These are phyloP conservation scores for Combretum micranthum DNA, from an alignment of 345 rosid genomes.

Conservation along the genomic window DNA sequence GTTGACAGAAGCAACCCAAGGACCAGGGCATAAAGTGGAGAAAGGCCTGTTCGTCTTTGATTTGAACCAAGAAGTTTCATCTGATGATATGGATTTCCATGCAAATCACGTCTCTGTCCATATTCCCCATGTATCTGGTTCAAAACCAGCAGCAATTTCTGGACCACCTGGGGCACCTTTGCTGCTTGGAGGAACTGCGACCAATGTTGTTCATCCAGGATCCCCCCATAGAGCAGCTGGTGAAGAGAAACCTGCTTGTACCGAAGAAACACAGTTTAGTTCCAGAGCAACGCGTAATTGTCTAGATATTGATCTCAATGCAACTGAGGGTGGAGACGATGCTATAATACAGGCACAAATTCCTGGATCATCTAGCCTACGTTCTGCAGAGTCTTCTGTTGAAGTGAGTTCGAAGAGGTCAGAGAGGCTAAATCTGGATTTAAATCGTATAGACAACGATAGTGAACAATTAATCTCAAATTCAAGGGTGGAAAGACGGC, in stretches of 20 bases:
- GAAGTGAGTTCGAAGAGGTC: slow-evolving; percentile 54
- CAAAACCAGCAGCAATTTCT: slow-evolving; percentile 43
- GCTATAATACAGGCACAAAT: slow-evolving; percentile 35
- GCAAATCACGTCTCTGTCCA: slow-evolving; percentile 36
- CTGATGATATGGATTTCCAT: slow-evolving; percentile 62
- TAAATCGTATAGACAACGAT: slow-evolving; percentile 65
- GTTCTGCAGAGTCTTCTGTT: slow-evolving; percentile 53
- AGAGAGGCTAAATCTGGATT: slow-evolving; percentile 63
- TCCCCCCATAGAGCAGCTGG: slow-evolving; percentile 50
- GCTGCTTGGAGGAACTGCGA: slow-evolving; percentile 66
- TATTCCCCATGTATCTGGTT: slow-evolving; percentile 50
- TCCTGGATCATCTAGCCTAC: slow-evolving; percentile 42
- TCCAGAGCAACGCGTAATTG: slow-evolving; percentile 38
- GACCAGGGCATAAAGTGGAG: slow-evolving; percentile 40
- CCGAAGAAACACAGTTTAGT: slow-evolving; percentile 30
- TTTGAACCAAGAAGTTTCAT: slow-evolving; percentile 72
- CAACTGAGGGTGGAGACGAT: slow-evolving; percentile 70
- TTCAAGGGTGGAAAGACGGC: slow-evolving; percentile 40
- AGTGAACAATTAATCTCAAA: slow-evolving; percentile 46
- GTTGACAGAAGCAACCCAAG: slow-evolving; percentile 45
- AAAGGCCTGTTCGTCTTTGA: slow-evolving; percentile 63
- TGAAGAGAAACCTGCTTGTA: slow-evolving; percentile 18
- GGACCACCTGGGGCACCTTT: slow-evolving; percentile 54
- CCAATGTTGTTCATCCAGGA: slow-evolving; percentile 68
- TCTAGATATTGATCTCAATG: slow-evolving; percentile 80